Evolutionary conservation across 345 rosid species (phyloP).

Genomic region (Ceriops zippeliana): DNA sequence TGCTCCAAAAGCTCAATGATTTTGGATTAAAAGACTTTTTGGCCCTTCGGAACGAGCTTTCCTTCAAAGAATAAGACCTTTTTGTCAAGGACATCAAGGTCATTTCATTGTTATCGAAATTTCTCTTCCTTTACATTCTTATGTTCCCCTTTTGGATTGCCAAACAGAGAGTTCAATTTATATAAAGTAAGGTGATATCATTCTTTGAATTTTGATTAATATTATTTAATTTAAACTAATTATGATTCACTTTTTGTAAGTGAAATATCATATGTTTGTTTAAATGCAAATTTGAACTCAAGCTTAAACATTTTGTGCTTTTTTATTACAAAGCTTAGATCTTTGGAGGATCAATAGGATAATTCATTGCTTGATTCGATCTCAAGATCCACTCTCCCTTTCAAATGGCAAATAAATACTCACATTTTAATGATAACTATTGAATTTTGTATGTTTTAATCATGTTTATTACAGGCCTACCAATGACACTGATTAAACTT

Average conservation of each 20-base stretch:
- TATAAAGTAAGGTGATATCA: no score
- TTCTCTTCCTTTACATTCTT: not conserved
- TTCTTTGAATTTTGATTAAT: not conserved
- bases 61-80: conserved; percentile 56
- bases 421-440: not conserved
- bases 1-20: no score
- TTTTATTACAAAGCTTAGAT: conserved; percentile 60
- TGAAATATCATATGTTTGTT: not conserved
- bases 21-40: conserved; percentile 44
- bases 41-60: conserved; percentile 87
- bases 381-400: conserved; percentile 52
- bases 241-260: not conserved
- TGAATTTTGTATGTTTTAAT: not conserved
- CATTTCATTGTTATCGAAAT: not conserved
- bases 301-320: not conserved
- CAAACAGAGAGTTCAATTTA: no score
- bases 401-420: not conserved
- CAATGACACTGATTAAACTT: conserved; percentile 77
- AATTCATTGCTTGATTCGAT: conserved; percentile 83
- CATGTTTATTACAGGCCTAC: conserved; percentile 39
- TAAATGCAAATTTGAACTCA: not conserved
- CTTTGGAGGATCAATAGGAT: conserved; percentile 90
- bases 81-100: conserved; percentile 88
- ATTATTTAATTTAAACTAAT: not conserved
- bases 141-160: not conserved